phyloP scores from a whole-genome alignment of 768 basidiomycete genomes.

The Termitomyces sp. region DNA sequence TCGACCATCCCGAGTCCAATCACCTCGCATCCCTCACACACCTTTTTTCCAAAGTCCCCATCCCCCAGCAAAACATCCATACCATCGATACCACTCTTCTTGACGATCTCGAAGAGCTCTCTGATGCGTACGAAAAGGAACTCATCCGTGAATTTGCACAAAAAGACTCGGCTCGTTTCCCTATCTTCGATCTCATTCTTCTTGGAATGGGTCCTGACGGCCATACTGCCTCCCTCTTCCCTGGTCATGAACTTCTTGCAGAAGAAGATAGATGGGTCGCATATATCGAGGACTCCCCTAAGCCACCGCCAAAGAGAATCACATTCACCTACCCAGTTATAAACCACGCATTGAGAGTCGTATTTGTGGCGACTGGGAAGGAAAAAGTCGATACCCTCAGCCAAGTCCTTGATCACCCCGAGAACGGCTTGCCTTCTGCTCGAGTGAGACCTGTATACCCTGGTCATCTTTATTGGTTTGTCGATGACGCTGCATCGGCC shows the following conservation, averaged over 20 bases:
- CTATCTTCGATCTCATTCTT: constrained; percentile 94
- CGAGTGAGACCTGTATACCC: constrained; percentile 72
- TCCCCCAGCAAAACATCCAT: constrained; percentile 76
- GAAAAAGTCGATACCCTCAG: constrained; percentile 75
- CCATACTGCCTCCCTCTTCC: constrained; percentile 98
- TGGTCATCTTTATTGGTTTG: constrained; percentile 93
- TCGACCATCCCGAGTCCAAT: constrained; percentile 92
- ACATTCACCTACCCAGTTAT: constrained; percentile 91
- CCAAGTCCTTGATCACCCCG: constrained; percentile 74
- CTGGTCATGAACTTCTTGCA: constrained; percentile 77
- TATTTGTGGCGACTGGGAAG: constrained; percentile 83
- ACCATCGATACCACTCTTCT: constrained; percentile 66
- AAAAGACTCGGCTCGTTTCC: constrained; percentile 92
- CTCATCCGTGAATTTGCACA: constrained; percentile 90
- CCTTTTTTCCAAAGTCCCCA: constrained; percentile 80
- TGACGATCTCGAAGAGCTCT: constrained; percentile 73
- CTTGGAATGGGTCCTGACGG: constrained; percentile 97
- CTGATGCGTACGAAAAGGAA: constrained; percentile 74
- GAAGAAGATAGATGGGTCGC: constrained; percentile 96
- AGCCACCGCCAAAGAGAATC: constrained; percentile 85
- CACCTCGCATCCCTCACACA: constrained; percentile 67
- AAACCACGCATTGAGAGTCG: constrained; percentile 83
- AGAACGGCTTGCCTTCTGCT: constrained; percentile 75
- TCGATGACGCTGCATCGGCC: constrained; percentile 76
- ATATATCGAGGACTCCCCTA: constrained; percentile 88